Evolutionary conservation across 2,329 filamentous ascomycete genomes (phyloP), one percentile per base, ranked within the genome.

Genomic region (Sporothrix humicola): DNA sequence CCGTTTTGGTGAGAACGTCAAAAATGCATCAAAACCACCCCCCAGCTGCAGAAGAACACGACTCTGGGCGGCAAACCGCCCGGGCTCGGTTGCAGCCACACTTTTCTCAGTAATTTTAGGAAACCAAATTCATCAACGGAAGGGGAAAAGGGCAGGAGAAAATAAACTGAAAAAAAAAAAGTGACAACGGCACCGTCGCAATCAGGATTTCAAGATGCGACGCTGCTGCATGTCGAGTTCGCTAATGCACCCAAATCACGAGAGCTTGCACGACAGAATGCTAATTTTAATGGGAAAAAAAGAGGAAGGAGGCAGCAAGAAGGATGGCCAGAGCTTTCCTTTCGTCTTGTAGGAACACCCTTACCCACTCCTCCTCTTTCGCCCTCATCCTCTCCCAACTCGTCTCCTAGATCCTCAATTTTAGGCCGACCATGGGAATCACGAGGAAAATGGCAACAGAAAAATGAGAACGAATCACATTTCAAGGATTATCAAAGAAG

Each of bases 211-310:
- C 4, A 15, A 48, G 61, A 26, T 66, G 20, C 42, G 42, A 66
- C 61, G 61, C 61, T 48, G 42, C 61, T 66, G 42, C 42, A 66
- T 48, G 61, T 65, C n/a, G n/a, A 46, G 61, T 37, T 42, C 37
- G 59, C 42, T 20, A 56, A 56, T 12, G 52, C 52, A 44, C 61
- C 61, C 61, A 48, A 48, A 66, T 20, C 37, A 65, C 59, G n/a
- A 65, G 59, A 46, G 17, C 59, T 23, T 46, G 37, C 37, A 44
- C 31, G 6, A 12, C 17, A 20, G 9, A 44, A 63, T 20, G n/a
- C 8, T 9, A 44, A 63, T 63, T 37, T 20, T 10, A 42, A 63
- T 20, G 37, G 59, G 59, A 20, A 31, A 61, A 61, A 65, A 23
- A 23, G 42, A 66, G 61, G 10, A 17, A 48, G 17, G 17, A 44